Conservation (phyloP, 306 rosid genomes). For the Vigna trinervia region DNA sequence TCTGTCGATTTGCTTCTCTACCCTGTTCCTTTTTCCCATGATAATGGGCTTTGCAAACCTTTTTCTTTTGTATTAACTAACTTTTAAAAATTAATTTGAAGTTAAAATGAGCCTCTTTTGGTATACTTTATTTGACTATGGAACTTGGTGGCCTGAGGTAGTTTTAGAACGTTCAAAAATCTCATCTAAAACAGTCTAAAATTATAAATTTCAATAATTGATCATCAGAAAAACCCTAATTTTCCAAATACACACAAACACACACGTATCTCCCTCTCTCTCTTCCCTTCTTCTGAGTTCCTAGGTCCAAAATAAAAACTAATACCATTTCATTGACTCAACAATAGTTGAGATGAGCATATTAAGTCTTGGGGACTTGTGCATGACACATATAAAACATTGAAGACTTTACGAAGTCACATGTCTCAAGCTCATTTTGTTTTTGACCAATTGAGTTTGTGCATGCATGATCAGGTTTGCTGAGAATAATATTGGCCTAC, state of each 20-base stretch:
- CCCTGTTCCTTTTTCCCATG: background rate
- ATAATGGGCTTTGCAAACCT: background rate
- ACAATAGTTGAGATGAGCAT: background rate
- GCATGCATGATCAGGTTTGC: background rate
- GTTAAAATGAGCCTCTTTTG: background rate
- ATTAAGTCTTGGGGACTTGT: background rate
- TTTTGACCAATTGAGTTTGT: background rate
- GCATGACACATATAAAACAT: background rate
- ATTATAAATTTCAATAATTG: too few species aligned
- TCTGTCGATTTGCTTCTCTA: background rate
- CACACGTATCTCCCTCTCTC: background rate
- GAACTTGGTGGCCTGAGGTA: background rate
- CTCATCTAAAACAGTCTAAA: background rate
- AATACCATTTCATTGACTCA: background rate
- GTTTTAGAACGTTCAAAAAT: background rate
- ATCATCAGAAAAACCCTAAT: background rate
- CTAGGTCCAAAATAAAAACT: background rate
- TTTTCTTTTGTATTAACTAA: background rate
- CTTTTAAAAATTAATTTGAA: background rate
- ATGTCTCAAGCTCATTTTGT: background rate
- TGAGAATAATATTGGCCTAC: background rate
- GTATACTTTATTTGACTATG: background rate
- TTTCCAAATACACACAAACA: background rate
- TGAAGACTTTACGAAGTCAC: background rate
- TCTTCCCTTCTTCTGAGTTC: background rate